Evolutionary conservation across 2,329 filamentous ascomycete species (phyloP), one percentile per base, ranked within the genome.

Genomic region (Hypomyces perniciosus): DNA sequence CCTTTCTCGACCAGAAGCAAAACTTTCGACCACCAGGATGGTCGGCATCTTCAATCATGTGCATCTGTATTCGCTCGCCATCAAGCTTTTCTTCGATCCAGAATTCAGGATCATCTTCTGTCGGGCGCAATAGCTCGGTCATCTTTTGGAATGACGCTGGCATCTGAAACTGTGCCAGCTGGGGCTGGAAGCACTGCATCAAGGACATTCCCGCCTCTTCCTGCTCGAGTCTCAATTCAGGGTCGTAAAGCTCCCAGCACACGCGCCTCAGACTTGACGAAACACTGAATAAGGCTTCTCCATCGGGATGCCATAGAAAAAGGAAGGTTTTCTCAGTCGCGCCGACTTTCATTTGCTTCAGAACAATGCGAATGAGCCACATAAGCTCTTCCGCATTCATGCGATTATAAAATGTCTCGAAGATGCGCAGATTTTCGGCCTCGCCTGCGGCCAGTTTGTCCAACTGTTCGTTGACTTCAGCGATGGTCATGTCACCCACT

Each of bases 41-140:
- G 1, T 68, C 69, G 4, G 82, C 72, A 57, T 96, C 89, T 51
- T 86, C 76, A 9, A 81, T 69, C 86, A 97, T 91, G 67, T 99
- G 93, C 65, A 99, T 78, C 67, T 99, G 93, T 85, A 99, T 96
- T 28, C 93, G 82, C 69, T 99, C 93, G 1, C 93, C 93, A 59
- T 99, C 93, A 7, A 99, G 75, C 68, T 99, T 99, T 70, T 99
- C 93, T 67, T 99, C 93, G 44, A 97, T 93, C 90, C 91, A 97
- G 63, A 95, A 99, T 7, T 86, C 82, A 0, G 78, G 74, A 47
- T 95, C 84, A 0, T 88, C 83, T 27, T 85, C 79, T 0, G 81
- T 85, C 0, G 79, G 75, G 2, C 81, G 79, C 68, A 85, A 68
- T 49, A 78, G 83, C 13, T 81, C 74, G 1, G 95, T 82, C 80